Evolutionary conservation across 2,329 filamentous ascomycete genomes (phyloP).

Genomic region (Alternaria arbusti): DNA sequence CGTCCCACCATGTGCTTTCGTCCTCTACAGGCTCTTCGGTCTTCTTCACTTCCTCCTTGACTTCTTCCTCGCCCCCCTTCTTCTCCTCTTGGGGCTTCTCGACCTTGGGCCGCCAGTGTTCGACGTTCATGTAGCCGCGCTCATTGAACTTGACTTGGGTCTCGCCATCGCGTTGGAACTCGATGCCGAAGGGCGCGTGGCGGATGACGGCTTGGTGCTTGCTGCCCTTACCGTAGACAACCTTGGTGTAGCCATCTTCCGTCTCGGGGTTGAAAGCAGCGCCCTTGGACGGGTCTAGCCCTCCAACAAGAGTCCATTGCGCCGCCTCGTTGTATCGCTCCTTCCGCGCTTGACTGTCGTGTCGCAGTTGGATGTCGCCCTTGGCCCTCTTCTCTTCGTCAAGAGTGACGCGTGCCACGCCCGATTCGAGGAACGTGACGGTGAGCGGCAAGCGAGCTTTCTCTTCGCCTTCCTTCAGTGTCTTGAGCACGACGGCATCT

Average conservation of each 20-base stretch:
- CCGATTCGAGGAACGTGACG: slow-evolving; percentile 87
- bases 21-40: slow-evolving; percentile 63
- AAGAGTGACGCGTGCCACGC: slow-evolving; percentile 82
- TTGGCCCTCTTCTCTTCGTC: slow-evolving; percentile 92
- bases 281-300: slow-evolving; percentile 72
- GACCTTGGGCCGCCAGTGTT: slow-evolving; percentile 91
- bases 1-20: slow-evolving; percentile 97
- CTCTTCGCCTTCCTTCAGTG: slow-evolving; percentile 67
- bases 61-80: slow-evolving; percentile 55
- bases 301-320: slow-evolving; percentile 85
- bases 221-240: slow-evolving; percentile 78
- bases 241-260: slow-evolving; percentile 69
- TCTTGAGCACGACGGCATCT: slow-evolving; percentile 82
- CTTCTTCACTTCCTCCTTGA: slow-evolving; percentile 52
- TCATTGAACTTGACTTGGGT: slow-evolving; percentile 89
- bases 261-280: slow-evolving; percentile 72
- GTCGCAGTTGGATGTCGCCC: slow-evolving; percentile 84
- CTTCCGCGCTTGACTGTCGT: slow-evolving; percentile 83
- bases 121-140: slow-evolving; percentile 86
- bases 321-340: slow-evolving; percentile 93
- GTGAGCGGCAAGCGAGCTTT: slow-evolving; percentile 81
- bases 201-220: slow-evolving; percentile 83
- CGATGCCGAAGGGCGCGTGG: slow-evolving; percentile 81
- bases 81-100: slow-evolving; percentile 62
- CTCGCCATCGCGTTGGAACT: slow-evolving; percentile 83